Conservation (phyloP, 352 stramenopile genomes). For the Globisporangium yorkense region DNA sequence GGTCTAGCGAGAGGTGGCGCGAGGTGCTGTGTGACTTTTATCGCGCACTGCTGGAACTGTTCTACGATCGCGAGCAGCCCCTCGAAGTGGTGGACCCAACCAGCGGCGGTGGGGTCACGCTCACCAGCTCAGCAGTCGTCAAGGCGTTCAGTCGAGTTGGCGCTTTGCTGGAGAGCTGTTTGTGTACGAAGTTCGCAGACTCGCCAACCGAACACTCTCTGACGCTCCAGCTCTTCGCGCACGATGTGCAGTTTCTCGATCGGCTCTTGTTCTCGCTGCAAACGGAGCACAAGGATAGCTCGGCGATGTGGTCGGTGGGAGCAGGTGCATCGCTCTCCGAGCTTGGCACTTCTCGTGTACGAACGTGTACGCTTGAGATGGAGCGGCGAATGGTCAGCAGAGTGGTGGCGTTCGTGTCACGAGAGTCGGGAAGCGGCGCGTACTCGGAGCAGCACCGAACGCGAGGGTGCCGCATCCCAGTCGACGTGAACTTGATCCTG, state of each 20-base stretch:
- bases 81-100: constrained; percentile 28
- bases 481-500: constrained; percentile 36
- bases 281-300: constrained; percentile 8
- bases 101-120: constrained; percentile 24
- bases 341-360: neutral
- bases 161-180: constrained; percentile 20
- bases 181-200: constrained; percentile 5
- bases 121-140: constrained; percentile 17
- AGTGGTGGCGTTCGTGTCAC: constrained; percentile 1
- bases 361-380: constrained; percentile 20
- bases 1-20: constrained; percentile 5
- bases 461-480: constrained; percentile 4
- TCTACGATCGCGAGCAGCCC: constrained; percentile 29
- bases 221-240: constrained; percentile 16
- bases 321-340: neutral
- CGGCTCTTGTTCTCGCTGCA: constrained; percentile 45
- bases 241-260: constrained; percentile 41
- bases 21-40: constrained; percentile 19
- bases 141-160: constrained; percentile 20
- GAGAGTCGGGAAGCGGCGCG: neutral
- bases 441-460: neutral
- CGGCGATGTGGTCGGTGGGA: neutral
- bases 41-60: constrained; percentile 23
- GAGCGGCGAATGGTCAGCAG: constrained; percentile 17
- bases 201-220: neutral